A percentile compares a stretch with the other conserved stretches of the same genome.
Conservation (phyloP, 345 rosid species). For the Isatis tinctoria region DNA sequence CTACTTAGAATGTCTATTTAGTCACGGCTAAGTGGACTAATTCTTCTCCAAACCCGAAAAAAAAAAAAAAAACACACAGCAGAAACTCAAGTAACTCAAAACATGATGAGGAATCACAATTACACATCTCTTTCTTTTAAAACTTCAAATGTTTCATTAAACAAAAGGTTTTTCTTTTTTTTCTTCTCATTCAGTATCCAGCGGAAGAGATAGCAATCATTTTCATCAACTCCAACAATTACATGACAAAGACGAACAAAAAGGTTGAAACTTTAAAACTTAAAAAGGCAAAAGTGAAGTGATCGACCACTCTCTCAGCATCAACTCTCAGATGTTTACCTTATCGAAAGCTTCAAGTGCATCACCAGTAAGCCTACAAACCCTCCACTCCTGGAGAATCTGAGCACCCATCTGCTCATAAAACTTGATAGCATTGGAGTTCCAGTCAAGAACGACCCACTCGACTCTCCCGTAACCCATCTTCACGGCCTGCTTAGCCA, state of each 20-base stretch:
- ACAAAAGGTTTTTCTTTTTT: background rate
- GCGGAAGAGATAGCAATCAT: background rate
- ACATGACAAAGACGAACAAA: constrained; percentile 1
- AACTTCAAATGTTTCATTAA: background rate
- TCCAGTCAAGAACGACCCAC: constrained; percentile 94
- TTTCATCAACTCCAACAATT: constrained; percentile 11
- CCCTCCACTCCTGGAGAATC: constrained; percentile 70
- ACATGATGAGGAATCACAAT: background rate
- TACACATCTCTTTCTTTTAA: background rate
- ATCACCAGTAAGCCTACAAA: constrained; percentile 83
- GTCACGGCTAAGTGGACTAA: no score
- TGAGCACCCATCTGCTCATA: constrained; percentile 90
- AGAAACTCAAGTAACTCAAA: background rate
- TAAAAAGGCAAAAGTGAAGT: background rate
- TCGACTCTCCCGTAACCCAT: constrained; percentile 89
- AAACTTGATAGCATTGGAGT: constrained; percentile 72
- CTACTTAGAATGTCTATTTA: no score
- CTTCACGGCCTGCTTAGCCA: constrained; percentile 80
- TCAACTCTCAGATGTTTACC: constrained; percentile 32
- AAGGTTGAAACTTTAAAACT: background rate
- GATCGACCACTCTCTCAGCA: background rate
- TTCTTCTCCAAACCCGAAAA: no score
- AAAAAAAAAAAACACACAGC: no score
- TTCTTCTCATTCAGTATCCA: background rate
- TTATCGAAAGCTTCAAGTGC: constrained; percentile 61